Percentiles rank a stretch among this genome's conserved stretches.
Evolutionary conservation across 192 early-diverging fungal genomes (phyloP).

Genomic region (Linnemannia schmuckeri): DNA sequence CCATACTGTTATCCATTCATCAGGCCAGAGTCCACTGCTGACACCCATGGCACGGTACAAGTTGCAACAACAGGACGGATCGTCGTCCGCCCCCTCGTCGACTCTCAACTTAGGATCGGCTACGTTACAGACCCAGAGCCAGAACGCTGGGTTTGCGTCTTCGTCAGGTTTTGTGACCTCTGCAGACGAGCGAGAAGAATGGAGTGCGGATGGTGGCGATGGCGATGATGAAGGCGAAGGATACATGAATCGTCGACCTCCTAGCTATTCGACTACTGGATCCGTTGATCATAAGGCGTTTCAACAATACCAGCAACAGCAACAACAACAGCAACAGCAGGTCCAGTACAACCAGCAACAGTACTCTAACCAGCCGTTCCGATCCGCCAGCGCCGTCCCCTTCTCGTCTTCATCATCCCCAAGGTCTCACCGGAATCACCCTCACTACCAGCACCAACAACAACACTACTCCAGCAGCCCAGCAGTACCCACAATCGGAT

Average conservation of each 20-base stretch:
- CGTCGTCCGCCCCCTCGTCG: constrained; percentile 41
- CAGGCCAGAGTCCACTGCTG: constrained; percentile 35
- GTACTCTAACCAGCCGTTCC: constrained; percentile 25
- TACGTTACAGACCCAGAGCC: background rate
- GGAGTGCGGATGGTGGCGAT: constrained; percentile 49
- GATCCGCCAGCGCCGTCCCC: constrained; percentile 41
- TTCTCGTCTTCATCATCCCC: constrained; percentile 12
- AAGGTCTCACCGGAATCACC: background rate
- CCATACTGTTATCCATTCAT: constrained; percentile 14
- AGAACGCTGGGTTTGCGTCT: constrained; percentile 15
- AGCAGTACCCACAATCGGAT: constrained; percentile 19
- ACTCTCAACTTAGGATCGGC: constrained; percentile 23
- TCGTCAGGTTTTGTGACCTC: constrained; percentile 30
- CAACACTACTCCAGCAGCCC: constrained; percentile 12
- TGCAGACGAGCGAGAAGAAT: constrained; percentile 53
- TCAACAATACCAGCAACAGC: constrained; percentile 5
- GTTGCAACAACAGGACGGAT: constrained; percentile 37
- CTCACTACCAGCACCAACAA: background rate
- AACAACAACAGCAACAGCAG: constrained; percentile 15
- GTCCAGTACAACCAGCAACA: constrained; percentile 34
- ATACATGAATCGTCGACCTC: constrained; percentile 15
- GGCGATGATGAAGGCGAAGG: constrained; percentile 48
- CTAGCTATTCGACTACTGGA: background rate
- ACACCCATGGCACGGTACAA: constrained; percentile 48
- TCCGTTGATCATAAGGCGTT: background rate